A percentile compares a stretch with the other conserved stretches of the same genome.
phyloP scores from a whole-genome alignment of 768 basidiomycete genomes.

The Lentinula sp. region DNA sequence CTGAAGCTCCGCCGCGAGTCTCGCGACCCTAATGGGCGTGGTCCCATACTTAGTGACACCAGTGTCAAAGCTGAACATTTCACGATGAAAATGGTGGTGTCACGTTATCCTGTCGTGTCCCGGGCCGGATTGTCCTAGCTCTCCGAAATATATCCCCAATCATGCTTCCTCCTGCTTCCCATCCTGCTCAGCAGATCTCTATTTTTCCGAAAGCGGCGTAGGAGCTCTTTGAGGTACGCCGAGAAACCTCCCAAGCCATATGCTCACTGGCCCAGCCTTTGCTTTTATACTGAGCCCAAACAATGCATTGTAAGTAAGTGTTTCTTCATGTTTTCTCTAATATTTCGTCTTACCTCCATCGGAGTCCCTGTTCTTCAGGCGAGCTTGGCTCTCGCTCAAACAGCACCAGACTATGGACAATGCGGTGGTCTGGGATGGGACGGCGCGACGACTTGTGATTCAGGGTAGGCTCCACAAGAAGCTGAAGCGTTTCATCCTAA shows the following conservation, averaged over 20 bases:
- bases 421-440: conserved; percentile 30
- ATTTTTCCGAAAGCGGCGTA: neutral
- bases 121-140: neutral
- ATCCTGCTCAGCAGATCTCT: neutral
- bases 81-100: neutral
- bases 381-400: neutral
- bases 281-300: neutral
- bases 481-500: neutral
- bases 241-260: neutral
- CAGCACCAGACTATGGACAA: conserved; percentile 10
- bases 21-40: conserved; percentile 2
- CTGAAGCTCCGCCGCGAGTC: neutral
- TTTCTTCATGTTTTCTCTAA: neutral
- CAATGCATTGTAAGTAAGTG: conserved; percentile 1
- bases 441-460: conserved; percentile 24
- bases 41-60: neutral
- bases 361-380: conserved; percentile 1
- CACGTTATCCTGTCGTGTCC: neutral
- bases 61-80: conserved; percentile 1
- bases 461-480: conserved; percentile 15
- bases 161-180: neutral
- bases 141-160: neutral
- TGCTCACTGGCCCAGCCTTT: neutral
- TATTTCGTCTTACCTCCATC: neutral
- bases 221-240: neutral